These are phyloP conservation scores for Phaseolus coccineus DNA, from an alignment of 331 rosid species.

Conservation along the genomic window DNA sequence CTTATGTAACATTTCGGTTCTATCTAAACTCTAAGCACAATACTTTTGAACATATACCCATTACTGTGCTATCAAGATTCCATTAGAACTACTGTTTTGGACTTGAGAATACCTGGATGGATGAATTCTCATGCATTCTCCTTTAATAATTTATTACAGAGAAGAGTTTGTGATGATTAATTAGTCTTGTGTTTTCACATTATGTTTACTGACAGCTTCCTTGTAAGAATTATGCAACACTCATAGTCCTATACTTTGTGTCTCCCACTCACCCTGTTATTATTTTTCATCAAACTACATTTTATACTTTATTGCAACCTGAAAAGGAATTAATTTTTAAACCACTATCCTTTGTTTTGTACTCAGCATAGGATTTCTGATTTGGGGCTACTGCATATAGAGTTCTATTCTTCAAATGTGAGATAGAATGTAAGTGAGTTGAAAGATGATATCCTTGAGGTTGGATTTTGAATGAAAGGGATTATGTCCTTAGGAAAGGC, in stretches of 20 bases:
- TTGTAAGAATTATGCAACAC: background rate
- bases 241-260: constrained; percentile 4
- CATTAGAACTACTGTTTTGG: background rate
- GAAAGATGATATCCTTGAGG: constrained; percentile 27
- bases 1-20: background rate
- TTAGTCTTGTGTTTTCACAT: constrained; percentile 15
- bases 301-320: background rate
- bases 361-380: constrained; percentile 1
- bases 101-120: constrained; percentile 10
- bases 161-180: constrained; percentile 1
- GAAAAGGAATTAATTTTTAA: constrained; percentile 1
- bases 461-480: background rate
- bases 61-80: background rate
- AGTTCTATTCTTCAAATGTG: constrained; percentile 23
- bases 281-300: constrained; percentile 6
- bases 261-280: background rate
- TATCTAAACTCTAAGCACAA: background rate
- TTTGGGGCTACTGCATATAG: constrained; percentile 22
- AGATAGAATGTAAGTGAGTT: constrained; percentile 11
- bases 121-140: constrained; percentile 14
- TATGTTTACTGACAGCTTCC: constrained; percentile 17
- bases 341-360: constrained; percentile 11
- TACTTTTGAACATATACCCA: background rate
- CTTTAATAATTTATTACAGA: background rate
- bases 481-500: constrained; percentile 7